Percentiles rank a stretch among this genome's conserved stretches.
These are phyloP conservation scores for Salix purpurea DNA, from an alignment of 345 rosid genomes.

Conservation along the genomic window DNA sequence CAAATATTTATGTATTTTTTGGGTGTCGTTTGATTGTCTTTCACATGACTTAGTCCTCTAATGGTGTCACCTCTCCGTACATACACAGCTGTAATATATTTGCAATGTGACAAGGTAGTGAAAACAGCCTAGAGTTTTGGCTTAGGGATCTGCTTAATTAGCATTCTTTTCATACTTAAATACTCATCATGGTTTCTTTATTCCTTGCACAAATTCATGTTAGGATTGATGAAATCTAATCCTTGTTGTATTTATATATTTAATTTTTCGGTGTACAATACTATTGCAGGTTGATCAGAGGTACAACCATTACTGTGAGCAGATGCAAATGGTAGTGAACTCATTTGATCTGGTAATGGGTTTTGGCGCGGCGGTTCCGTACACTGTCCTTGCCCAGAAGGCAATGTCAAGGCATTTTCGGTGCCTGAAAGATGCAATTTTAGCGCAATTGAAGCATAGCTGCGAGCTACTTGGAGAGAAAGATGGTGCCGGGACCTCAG, in stretches of 20 bases:
- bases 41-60: not conserved
- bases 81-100: not conserved
- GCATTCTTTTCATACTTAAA: not conserved
- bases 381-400: conserved; percentile 92
- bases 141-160: not conserved
- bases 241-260: not conserved
- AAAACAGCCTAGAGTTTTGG: not conserved
- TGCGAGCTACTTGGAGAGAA: conserved; percentile 81
- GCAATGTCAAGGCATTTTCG: conserved; percentile 98
- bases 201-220: not conserved
- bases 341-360: conserved; percentile 95
- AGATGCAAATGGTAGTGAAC: conserved; percentile 96
- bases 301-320: conserved; percentile 89
- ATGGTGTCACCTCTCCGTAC: not conserved
- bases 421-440: conserved; percentile 80
- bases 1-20: conserved; percentile 1
- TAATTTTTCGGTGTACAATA: conserved; percentile 10
- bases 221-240: not conserved
- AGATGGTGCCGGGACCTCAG: conserved; percentile 59
- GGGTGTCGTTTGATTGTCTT: not conserved
- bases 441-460: conserved; percentile 62
- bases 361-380: conserved; percentile 77
- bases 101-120: not conserved
- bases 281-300: conserved; percentile 80
- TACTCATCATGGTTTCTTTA: not conserved